A percentile compares a stretch with the other conserved stretches of the same genome.
phyloP scores from a whole-genome alignment of 2,329 filamentous ascomycete genomes.

The Tolypocladium sp. region DNA sequence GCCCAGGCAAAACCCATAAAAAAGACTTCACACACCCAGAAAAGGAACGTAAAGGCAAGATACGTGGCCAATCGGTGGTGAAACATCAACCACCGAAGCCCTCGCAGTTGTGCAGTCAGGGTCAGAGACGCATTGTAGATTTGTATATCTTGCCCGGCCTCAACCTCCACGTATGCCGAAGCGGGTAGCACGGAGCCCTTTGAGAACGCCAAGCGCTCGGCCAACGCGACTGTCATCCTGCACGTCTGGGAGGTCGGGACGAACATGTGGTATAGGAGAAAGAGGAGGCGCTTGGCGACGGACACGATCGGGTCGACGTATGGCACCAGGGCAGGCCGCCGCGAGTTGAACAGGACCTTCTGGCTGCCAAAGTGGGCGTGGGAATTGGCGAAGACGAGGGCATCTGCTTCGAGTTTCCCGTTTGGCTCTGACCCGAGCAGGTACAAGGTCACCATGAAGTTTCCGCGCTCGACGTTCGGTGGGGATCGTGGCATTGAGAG shows the following conservation, averaged over 20 bases:
- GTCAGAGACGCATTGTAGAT: conserved; percentile 62
- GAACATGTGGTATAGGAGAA: conserved; percentile 61
- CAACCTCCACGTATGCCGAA: conserved; percentile 52
- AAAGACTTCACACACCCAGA: conserved; percentile 69
- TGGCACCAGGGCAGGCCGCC: conserved; percentile 69
- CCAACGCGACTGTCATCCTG: conserved; percentile 57
- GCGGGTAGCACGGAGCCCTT: conserved; percentile 29
- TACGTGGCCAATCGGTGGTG: conserved; percentile 66
- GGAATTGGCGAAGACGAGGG: conserved; percentile 18
- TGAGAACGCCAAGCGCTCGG: conserved; percentile 61
- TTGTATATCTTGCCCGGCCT: conserved; percentile 61
- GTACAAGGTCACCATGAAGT: conserved; percentile 86
- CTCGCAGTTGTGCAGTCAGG: conserved; percentile 66
- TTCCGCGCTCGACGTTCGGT: conserved; percentile 67
- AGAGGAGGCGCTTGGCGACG: conserved; percentile 47
- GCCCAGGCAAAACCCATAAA: conserved; percentile 60
- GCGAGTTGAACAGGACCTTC: conserved; percentile 49
- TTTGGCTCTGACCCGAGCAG: conserved; percentile 43
- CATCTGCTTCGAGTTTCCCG: conserved; percentile 12
- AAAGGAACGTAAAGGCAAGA: conserved; percentile 55
- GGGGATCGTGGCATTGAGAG: conserved; percentile 72
- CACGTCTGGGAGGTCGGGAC: conserved; percentile 56
- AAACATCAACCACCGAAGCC: conserved; percentile 80
- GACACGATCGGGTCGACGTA: conserved; percentile 67
- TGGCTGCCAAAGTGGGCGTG: conserved; percentile 25